These are phyloP conservation scores for Ogataea neopini DNA, from an alignment of 805 yeast genomes.

Conservation along the genomic window DNA sequence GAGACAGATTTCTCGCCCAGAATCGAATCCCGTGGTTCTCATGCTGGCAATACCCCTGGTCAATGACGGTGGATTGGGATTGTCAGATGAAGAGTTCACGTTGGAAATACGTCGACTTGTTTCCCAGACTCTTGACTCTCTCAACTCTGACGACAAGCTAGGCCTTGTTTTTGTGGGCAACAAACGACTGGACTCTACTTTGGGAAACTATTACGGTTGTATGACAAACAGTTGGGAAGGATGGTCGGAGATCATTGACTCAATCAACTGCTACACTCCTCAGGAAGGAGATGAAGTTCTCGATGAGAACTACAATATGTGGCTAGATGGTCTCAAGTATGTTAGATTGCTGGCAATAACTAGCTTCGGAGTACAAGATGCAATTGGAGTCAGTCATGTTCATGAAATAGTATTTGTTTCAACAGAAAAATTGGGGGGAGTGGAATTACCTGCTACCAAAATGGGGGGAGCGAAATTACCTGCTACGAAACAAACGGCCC, in stretches of 20 bases:
- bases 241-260: conserved; percentile 27
- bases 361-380: conserved; percentile 18
- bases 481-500: too few species aligned
- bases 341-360: conserved; percentile 23
- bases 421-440: conserved; percentile 15
- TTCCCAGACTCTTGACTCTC: conserved; percentile 6
- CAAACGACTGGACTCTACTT: conserved; percentile 7
- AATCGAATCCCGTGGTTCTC: conserved; percentile 28
- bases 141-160: conserved; percentile 27
- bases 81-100: conserved; percentile 25
- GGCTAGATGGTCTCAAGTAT: conserved; percentile 28
- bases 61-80: conserved; percentile 21
- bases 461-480: neutral
- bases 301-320: conserved; percentile 12
- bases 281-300: conserved; percentile 16
- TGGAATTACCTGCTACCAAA: too few species aligned
- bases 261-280: conserved; percentile 23
- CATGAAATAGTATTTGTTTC: conserved; percentile 27
- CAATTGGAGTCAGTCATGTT: conserved; percentile 6
- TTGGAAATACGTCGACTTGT: conserved; percentile 18
- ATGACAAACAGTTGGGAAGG: conserved; percentile 31
- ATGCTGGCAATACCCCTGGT: conserved; percentile 30
- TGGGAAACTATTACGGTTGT: conserved; percentile 37
- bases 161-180: conserved; percentile 33
- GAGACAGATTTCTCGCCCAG: conserved; percentile 43